These are phyloP conservation scores for Populus trichocarpa DNA, from an alignment of 441 rosid genomes.

Conservation along the genomic window DNA sequence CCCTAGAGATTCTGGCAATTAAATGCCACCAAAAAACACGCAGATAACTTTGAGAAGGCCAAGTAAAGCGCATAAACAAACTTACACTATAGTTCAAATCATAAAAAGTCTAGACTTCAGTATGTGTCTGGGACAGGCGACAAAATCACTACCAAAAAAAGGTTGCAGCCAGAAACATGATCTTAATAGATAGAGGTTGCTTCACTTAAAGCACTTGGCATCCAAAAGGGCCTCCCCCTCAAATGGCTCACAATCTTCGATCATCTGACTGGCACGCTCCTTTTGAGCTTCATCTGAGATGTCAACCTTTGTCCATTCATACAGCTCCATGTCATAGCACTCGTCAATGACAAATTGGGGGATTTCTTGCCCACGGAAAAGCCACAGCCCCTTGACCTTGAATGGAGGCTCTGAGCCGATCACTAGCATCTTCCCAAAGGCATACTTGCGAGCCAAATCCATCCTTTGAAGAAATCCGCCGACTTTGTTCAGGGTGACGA, in stretches of 20 bases:
- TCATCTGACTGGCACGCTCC: constrained; percentile 91
- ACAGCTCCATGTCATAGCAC: constrained; percentile 95
- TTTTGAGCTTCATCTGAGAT: constrained; percentile 75
- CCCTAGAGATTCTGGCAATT: not conserved
- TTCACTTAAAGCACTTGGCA: constrained; percentile 94
- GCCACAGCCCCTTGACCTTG: constrained; percentile 95
- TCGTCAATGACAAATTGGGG: constrained; percentile 80
- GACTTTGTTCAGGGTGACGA: constrained; percentile 83
- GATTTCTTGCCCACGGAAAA: constrained; percentile 84
- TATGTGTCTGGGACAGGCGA: not conserved
- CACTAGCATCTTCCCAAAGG: constrained; percentile 91
- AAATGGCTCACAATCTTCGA: constrained; percentile 86
- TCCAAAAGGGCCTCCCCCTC: constrained; percentile 90
- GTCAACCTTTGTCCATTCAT: constrained; percentile 88
- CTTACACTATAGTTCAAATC: not conserved
- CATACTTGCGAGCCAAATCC: constrained; percentile 92
- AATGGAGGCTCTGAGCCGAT: constrained; percentile 71
- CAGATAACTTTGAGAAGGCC: not conserved
- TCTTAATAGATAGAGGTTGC: not conserved
- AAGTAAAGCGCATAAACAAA: not conserved
- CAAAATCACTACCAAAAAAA: constrained; percentile 7
- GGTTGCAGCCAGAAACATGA: not conserved
- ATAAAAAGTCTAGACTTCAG: not conserved
- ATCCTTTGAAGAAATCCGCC: constrained; percentile 92
- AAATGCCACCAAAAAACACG: not conserved